These are phyloP conservation scores for Puccinia hordei DNA, from an alignment of 1,284 basidiomycete species.

Conservation along the genomic window DNA sequence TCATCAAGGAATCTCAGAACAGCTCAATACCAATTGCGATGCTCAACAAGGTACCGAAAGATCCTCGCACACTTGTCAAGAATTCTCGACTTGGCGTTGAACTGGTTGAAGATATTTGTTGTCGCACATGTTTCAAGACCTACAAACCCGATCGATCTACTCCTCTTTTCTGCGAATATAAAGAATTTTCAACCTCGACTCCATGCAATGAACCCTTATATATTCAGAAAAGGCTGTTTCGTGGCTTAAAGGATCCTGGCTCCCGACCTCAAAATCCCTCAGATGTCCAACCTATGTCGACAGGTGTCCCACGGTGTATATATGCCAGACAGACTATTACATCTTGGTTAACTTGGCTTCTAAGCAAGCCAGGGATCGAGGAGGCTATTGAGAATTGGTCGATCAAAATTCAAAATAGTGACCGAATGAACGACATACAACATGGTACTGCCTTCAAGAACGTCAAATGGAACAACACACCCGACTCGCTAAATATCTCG, in stretches of 20 bases:
- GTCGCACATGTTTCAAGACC: constrained; percentile 4
- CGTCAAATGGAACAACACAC: neutral
- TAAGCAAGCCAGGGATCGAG: neutral
- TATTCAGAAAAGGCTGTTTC: too few relatives aligned
- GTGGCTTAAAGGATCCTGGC: neutral
- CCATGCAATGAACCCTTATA: too few relatives aligned
- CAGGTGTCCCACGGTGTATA: neutral
- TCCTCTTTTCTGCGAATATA: neutral
- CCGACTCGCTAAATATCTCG: neutral
- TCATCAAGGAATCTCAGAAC: constrained; percentile 14
- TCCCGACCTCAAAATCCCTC: neutral
- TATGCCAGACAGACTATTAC: neutral
- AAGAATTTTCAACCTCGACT: neutral
- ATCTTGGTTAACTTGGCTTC: constrained; percentile 14
- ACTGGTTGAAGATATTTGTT: neutral
- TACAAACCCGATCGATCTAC: neutral
- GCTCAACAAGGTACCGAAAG: neutral
- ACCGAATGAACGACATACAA: neutral
- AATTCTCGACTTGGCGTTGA: neutral
- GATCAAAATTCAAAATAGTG: too few relatives aligned
- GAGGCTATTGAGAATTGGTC: constrained; percentile 5
- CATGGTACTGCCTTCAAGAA: neutral
- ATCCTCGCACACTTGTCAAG: constrained; percentile 14
- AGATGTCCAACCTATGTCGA: neutral
- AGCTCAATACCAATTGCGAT: neutral